These are phyloP conservation scores for Fragosphaeria purpurea DNA, from an alignment of 2,329 filamentous ascomycete species.

Conservation along the genomic window DNA sequence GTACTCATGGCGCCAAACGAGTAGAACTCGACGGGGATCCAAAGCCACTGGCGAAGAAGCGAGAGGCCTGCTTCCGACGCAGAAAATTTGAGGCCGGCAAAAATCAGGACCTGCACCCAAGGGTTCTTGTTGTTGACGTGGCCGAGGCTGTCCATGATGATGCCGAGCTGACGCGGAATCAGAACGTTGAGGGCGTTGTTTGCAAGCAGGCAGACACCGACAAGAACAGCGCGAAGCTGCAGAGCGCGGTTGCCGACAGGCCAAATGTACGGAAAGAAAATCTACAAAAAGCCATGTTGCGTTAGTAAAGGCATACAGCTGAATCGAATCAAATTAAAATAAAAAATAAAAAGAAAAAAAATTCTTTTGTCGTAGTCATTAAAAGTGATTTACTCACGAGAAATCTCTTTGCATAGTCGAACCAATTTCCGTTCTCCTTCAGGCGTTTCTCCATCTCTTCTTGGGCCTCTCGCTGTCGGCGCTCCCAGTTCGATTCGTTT, in stretches of 20 bases:
- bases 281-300: constrained; percentile 24
- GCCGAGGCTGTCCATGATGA: constrained; percentile 61
- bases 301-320: neutral
- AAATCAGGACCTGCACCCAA: constrained; percentile 43
- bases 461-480: constrained; percentile 40
- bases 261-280: constrained; percentile 73
- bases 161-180: constrained; percentile 71
- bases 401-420: constrained; percentile 67
- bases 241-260: constrained; percentile 56
- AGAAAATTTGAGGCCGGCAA: constrained; percentile 40
- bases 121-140: constrained; percentile 36
- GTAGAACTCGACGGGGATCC: constrained; percentile 49
- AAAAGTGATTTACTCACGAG: constrained; percentile 27
- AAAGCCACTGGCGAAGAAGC: constrained; percentile 44
- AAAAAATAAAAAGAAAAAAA: neutral
- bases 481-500: constrained; percentile 45
- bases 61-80: constrained; percentile 46
- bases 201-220: constrained; percentile 57
- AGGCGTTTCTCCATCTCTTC: constrained; percentile 57
- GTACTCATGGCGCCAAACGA: constrained; percentile 42
- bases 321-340: neutral
- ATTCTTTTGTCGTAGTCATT: too few species aligned
- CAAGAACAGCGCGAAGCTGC: constrained; percentile 57
- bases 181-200: constrained; percentile 66
- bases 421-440: constrained; percentile 67